Evolutionary conservation across 805 yeast genomes (phyloP).

Genomic region (Maudiozyma pseudohumilis): DNA sequence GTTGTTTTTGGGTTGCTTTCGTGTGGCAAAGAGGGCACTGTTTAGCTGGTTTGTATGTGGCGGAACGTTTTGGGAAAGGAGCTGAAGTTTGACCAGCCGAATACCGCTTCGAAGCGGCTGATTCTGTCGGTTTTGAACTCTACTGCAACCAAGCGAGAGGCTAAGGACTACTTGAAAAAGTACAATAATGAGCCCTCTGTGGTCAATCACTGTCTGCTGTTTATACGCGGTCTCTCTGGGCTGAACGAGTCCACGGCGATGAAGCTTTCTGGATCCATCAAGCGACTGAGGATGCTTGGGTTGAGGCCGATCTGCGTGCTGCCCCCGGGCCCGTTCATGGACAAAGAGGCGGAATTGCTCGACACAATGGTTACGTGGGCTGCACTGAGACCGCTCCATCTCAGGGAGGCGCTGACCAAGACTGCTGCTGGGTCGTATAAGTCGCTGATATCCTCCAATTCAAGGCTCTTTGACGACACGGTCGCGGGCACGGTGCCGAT

Average conservation of each 20-base stretch:
- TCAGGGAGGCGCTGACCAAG: slow-evolving; percentile 18
- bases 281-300: slow-evolving; percentile 36
- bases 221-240: slow-evolving; percentile 18
- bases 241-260: slow-evolving; percentile 5
- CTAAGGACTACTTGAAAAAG: slow-evolving; percentile 64
- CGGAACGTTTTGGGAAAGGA: slow-evolving; percentile 9
- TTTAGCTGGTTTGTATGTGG: slow-evolving; percentile 15
- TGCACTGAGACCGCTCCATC: slow-evolving; percentile 18
- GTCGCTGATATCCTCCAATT: slow-evolving; percentile 13
- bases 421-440: slow-evolving; percentile 9
- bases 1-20: no score
- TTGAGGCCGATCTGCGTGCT: slow-evolving; percentile 62
- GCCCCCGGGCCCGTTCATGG: slow-evolving; percentile 26
- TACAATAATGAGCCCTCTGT: slow-evolving; percentile 33
- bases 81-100: slow-evolving; percentile 17
- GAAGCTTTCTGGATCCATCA: slow-evolving; percentile 18
- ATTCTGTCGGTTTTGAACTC: slow-evolving; percentile 79
- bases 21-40: no score
- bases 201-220: slow-evolving; percentile 21
- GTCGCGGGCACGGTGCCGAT: slow-evolving; percentile 33
- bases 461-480: slow-evolving; percentile 6
- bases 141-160: slow-evolving; percentile 91
- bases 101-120: slow-evolving; percentile 41
- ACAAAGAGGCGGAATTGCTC: slow-evolving; percentile 16
- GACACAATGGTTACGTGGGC: slow-evolving; percentile 19